Conservation (phyloP, 2,329 filamentous ascomycete genomes). For the Cordyceps tenuipes region DNA sequence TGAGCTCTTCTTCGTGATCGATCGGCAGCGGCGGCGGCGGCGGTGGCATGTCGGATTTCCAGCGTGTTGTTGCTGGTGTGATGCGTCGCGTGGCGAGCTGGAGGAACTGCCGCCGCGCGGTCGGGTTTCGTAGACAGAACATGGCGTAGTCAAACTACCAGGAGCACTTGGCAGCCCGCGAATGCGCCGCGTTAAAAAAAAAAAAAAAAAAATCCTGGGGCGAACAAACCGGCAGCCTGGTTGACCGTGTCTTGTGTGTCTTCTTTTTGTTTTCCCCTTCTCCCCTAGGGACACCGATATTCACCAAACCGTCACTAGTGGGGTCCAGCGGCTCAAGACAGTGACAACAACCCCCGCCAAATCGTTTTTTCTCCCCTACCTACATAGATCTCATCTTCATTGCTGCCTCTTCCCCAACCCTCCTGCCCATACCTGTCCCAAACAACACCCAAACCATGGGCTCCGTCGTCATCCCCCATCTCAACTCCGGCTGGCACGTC, state of each 20-base stretch:
- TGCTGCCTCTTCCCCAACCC: background rate
- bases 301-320: slow-evolving; percentile 11
- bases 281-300: background rate
- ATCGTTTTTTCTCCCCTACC: too few species aligned
- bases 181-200: too few species aligned
- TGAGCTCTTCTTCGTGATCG: slow-evolving; percentile 12
- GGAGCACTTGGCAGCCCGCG: too few species aligned
- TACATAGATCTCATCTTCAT: background rate
- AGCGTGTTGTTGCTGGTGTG: background rate
- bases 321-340: slow-evolving; percentile 2
- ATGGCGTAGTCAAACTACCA: background rate
- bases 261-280: background rate
- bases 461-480: slow-evolving; percentile 85
- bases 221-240: too few species aligned
- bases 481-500: slow-evolving; percentile 92
- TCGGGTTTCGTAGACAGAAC: background rate
- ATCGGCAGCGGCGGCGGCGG: background rate
- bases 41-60: background rate
- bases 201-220: too few species aligned
- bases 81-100: background rate
- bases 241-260: background rate
- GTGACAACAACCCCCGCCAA: background rate
- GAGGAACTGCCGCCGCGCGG: background rate
- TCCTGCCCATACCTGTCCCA: background rate
- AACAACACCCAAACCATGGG: slow-evolving; percentile 40